These are phyloP conservation scores for Kodamaea neixiangensis DNA, from an alignment of 805 yeast genomes.

Conservation along the genomic window DNA sequence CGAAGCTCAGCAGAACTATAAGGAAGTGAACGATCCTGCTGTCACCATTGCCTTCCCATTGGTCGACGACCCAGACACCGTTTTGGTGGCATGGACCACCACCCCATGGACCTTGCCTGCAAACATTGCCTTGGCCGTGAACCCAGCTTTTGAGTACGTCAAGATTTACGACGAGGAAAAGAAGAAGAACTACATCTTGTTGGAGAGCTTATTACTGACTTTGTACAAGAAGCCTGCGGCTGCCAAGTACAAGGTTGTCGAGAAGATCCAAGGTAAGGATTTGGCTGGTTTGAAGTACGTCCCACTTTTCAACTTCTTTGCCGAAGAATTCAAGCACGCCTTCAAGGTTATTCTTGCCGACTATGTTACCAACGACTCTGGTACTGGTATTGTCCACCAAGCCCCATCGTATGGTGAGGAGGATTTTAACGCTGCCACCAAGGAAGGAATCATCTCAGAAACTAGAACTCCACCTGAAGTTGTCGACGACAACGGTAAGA, in stretches of 20 bases:
- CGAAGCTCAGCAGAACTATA: conserved; percentile 98
- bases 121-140: conserved; percentile 86
- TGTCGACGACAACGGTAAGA: conserved; percentile 88
- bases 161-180: conserved; percentile 90
- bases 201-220: conserved; percentile 79
- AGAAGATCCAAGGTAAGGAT: conserved; percentile 75
- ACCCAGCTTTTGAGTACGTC: conserved; percentile 87
- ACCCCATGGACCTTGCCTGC: conserved; percentile 99
- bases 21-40: conserved; percentile 96
- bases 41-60: conserved; percentile 89
- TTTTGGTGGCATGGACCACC: conserved; percentile 97
- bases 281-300: conserved; percentile 76
- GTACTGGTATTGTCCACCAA: conserved; percentile 99
- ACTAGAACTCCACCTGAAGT: conserved; percentile 84
- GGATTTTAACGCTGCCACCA: conserved; percentile 84
- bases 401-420: conserved; percentile 99
- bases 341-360: conserved; percentile 80
- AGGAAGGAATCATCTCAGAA: conserved; percentile 72
- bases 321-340: conserved; percentile 70
- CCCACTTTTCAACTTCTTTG: conserved; percentile 83
- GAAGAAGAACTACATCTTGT: conserved; percentile 75
- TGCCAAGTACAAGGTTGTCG: conserved; percentile 83
- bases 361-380: conserved; percentile 90
- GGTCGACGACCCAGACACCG: conserved; percentile 75
- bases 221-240: conserved; percentile 93